Conservation (phyloP, 495 filamentous ascomycete genomes). For the Neurospora intermedia region DNA sequence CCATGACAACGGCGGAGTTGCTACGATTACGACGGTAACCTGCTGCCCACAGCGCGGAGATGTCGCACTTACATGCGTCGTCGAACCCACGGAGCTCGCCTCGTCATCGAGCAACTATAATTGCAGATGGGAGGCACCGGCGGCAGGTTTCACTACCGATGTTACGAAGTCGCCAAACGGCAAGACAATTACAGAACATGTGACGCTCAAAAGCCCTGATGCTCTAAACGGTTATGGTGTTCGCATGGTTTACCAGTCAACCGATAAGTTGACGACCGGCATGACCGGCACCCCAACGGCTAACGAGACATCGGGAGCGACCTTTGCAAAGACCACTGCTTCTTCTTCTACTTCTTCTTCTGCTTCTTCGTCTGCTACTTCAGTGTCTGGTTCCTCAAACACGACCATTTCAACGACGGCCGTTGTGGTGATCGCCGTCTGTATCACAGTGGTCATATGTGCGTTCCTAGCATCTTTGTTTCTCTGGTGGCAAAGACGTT, state of each 20-base stretch:
- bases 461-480: background rate
- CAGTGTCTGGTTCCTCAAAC: background rate
- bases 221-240: slow-evolving; percentile 18
- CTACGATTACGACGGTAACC: slow-evolving; percentile 18
- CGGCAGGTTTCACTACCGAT: background rate
- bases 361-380: background rate
- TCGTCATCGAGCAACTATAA: slow-evolving; percentile 8
- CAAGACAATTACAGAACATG: background rate
- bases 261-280: slow-evolving; percentile 1
- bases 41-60: slow-evolving; percentile 12
- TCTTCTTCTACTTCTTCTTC: background rate
- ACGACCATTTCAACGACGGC: background rate
- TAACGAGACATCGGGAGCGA: background rate
- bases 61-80: slow-evolving; percentile 10
- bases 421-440: background rate
- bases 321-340: background rate
- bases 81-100: slow-evolving; percentile 4
- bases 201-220: background rate
- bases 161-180: slow-evolving; percentile 8
- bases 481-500: background rate
- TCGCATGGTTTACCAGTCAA: slow-evolving; percentile 18
- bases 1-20: slow-evolving; percentile 6
- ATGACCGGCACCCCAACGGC: background rate
- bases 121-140: slow-evolving; percentile 14
- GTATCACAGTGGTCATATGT: background rate